A percentile compares a stretch with the other conserved stretches of the same genome.
phyloP scores from a whole-genome alignment of 1,139 yeast species.

The Debaryomyces singareniensis region DNA sequence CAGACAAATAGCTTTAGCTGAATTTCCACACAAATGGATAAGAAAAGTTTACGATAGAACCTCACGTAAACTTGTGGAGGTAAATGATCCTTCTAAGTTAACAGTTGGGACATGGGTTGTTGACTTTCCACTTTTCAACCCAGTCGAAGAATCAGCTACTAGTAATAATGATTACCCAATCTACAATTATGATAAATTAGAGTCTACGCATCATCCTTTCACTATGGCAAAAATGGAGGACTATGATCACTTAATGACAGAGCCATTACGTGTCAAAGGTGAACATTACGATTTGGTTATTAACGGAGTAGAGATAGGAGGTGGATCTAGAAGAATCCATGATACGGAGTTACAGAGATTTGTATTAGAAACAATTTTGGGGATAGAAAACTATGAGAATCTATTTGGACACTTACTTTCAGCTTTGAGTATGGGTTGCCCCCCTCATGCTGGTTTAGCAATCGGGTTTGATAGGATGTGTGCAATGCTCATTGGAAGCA shows the following conservation, averaged over 20 bases:
- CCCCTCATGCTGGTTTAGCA: conserved; percentile 98
- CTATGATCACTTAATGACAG: conserved; percentile 44
- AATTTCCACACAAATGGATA: conserved; percentile 47
- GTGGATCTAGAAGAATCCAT: conserved; percentile 94
- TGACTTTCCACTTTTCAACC: conserved; percentile 87
- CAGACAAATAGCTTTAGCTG: conserved; percentile 64
- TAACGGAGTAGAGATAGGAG: conserved; percentile 95
- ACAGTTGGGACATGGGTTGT: conserved; percentile 82
- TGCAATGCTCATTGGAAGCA: conserved; percentile 75
- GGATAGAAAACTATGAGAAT: conserved; percentile 47
- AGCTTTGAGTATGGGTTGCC: conserved; percentile 88
- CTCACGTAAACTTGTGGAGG: conserved; percentile 10
- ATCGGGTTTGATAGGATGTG: conserved; percentile 90
- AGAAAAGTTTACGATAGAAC: conserved; percentile 23
- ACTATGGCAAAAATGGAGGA: conserved; percentile 82
- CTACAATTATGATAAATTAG: conserved; percentile 43
- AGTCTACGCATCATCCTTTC: conserved; percentile 93
- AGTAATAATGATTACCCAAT: conserved; percentile 44
- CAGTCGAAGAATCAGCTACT: conserved; percentile 44
- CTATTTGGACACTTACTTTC: conserved; percentile 83
- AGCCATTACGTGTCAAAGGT: conserved; percentile 71
- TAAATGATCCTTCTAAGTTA: conserved; percentile 17
- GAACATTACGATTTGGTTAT: conserved; percentile 92
- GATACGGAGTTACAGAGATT: conserved; percentile 71
- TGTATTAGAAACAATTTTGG: conserved; percentile 52